phyloP scores from a whole-genome alignment of 371 early-diverging fungal genomes.

The Basidiobolus meristosporus region DNA sequence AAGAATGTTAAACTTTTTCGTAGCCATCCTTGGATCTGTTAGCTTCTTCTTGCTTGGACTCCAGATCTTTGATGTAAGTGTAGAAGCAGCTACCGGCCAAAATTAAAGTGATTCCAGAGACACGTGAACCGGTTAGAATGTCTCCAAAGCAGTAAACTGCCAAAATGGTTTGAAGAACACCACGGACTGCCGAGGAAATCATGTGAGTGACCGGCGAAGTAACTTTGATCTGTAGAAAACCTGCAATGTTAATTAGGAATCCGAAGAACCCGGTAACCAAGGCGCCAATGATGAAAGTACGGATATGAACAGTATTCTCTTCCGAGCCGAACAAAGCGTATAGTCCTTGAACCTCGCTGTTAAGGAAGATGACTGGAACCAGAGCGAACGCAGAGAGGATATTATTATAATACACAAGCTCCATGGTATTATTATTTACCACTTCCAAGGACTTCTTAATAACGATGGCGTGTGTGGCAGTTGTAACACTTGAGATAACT shows the following conservation, averaged over 20 bases:
- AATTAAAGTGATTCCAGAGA: constrained; percentile 10
- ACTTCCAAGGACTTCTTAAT: constrained; percentile 21
- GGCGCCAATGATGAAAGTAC: constrained; percentile 12
- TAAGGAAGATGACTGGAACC: constrained; percentile 17
- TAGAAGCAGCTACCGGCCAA: constrained; percentile 11
- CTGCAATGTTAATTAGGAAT: constrained; percentile 30
- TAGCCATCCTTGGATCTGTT: no score
- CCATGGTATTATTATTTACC: constrained; percentile 20
- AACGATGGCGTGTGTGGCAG: constrained; percentile 31
- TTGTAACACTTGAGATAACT: constrained; percentile 19
- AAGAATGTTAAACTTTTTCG: no score
- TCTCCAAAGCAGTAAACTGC: constrained; percentile 13
- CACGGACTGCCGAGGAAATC: constrained; percentile 17
- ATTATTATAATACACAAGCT: constrained; percentile 36
- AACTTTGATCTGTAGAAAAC: constrained; percentile 34
- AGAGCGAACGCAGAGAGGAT: constrained; percentile 13
- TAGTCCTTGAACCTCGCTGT: constrained; percentile 10
- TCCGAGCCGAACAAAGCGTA: constrained; percentile 1
- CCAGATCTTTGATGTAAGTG: constrained; percentile 9
- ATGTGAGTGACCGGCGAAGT: constrained; percentile 36
- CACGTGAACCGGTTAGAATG: constrained; percentile 9
- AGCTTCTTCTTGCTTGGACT: not conserved
- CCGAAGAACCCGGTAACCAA: constrained; percentile 24
- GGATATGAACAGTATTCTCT: constrained; percentile 1
- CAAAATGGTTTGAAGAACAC: constrained; percentile 19